Evolutionary conservation across 345 rosid genomes (phyloP).

Genomic region (Eucalyptus fibrosa): DNA sequence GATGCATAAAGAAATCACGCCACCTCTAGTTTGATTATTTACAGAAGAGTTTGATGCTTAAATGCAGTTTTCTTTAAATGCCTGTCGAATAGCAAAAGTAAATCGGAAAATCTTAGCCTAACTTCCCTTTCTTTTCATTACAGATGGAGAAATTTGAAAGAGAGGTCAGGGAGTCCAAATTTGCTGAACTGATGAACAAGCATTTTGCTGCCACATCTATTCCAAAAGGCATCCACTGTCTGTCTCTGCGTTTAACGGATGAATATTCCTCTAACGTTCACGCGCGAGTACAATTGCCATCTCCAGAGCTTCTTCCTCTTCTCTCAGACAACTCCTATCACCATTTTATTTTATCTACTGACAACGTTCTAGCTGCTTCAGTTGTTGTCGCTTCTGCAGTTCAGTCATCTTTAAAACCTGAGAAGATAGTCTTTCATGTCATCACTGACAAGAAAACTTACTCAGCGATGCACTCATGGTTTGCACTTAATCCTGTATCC

Average conservation of each 20-base stretch:
- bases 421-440: slow-evolving; percentile 86
- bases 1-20: not conserved
- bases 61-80: not conserved
- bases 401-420: slow-evolving; percentile 72
- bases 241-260: slow-evolving; percentile 83
- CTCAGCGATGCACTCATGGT: slow-evolving; percentile 99
- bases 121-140: not conserved
- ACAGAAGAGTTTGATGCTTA: not conserved
- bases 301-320: slow-evolving; percentile 91
- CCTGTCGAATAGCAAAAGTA: not conserved
- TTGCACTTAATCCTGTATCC: slow-evolving; percentile 71
- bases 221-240: slow-evolving; percentile 98
- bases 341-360: slow-evolving; percentile 82
- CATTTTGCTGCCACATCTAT: slow-evolving; percentile 97
- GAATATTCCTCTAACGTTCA: slow-evolving; percentile 97
- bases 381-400: slow-evolving; percentile 86
- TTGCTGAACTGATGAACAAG: slow-evolving; percentile 92
- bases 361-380: slow-evolving; percentile 94
- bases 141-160: slow-evolving; percentile 90
- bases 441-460: slow-evolving; percentile 98
- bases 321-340: slow-evolving; percentile 82
- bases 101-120: not conserved
- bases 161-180: slow-evolving; percentile 80
- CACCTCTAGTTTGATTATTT: not conserved
- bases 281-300: slow-evolving; percentile 91